Percentiles rank a stretch among this genome's conserved stretches.
phyloP scores from a whole-genome alignment of 1,284 basidiomycete genomes.

The Moesziomyces parantarcticus region DNA sequence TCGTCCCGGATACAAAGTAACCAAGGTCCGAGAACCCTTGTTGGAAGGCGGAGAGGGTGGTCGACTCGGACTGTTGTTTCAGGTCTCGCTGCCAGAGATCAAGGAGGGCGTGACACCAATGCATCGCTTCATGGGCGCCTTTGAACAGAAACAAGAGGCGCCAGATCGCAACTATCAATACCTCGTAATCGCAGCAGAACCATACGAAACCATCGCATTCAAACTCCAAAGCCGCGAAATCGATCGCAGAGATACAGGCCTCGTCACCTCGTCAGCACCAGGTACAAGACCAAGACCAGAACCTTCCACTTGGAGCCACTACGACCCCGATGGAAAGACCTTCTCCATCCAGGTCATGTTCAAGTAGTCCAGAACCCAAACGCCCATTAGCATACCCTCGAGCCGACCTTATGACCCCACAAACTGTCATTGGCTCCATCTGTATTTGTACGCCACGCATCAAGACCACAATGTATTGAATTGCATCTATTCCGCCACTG shows the following conservation, averaged over 20 bases:
- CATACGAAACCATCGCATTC: slow-evolving; percentile 98
- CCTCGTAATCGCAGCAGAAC: slow-evolving; percentile 96
- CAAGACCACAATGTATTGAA: background rate
- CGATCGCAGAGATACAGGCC: slow-evolving; percentile 71
- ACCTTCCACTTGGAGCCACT: slow-evolving; percentile 62
- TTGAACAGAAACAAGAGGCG: slow-evolving; percentile 95
- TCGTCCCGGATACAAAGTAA: slow-evolving; percentile 90
- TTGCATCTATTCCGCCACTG: background rate
- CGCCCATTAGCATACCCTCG: slow-evolving; percentile 10
- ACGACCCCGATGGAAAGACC: slow-evolving; percentile 61
- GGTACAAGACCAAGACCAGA: slow-evolving; percentile 45
- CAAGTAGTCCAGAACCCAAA: slow-evolving; percentile 9
- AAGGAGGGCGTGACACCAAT: slow-evolving; percentile 86
- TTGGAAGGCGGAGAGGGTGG: slow-evolving; percentile 58
- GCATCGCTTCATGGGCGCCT: slow-evolving; percentile 95
- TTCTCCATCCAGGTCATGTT: slow-evolving; percentile 64
- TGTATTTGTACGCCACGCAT: slow-evolving; percentile 24
- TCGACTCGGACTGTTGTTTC: slow-evolving; percentile 89
- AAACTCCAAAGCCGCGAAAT: slow-evolving; percentile 97
- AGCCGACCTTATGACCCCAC: background rate
- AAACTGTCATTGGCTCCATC: background rate
- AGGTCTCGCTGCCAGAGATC: slow-evolving; percentile 89
- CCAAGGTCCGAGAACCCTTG: slow-evolving; percentile 79
- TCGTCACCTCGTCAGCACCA: slow-evolving; percentile 43
- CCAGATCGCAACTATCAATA: slow-evolving; percentile 97